Conservation (phyloP, 75 land plant species). For the Cupressus sempervirens region DNA sequence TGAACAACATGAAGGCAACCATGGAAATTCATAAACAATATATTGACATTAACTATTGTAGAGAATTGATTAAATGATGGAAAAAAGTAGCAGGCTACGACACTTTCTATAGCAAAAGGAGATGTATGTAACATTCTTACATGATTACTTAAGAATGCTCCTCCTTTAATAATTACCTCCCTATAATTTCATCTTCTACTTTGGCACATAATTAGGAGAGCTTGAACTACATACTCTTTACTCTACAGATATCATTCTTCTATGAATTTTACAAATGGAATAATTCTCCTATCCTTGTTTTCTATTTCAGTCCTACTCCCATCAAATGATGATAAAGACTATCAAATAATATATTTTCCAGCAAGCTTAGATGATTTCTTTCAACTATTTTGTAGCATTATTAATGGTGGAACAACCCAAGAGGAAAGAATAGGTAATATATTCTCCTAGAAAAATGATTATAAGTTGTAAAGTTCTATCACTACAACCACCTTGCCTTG, state of each 20-base stretch:
- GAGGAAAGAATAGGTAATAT: conserved; percentile 23
- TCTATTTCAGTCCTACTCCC: conserved; percentile 43
- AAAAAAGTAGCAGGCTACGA: too few relatives aligned
- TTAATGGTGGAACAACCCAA: conserved; percentile 34
- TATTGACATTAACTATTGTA: too few relatives aligned
- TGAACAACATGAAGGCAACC: too few relatives aligned
- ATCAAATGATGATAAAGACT: conserved; percentile 45
- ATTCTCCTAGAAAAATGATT: conserved; percentile 34
- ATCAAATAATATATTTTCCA: conserved; percentile 51
- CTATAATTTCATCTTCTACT: conserved; percentile 46
- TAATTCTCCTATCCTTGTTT: conserved; percentile 50
- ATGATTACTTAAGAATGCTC: too few relatives aligned
- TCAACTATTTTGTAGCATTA: conserved; percentile 46
- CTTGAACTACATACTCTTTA: conserved; percentile 51
- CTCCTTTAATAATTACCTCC: conserved; percentile 57
- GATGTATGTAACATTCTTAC: too few relatives aligned
- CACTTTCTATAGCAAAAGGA: too few relatives aligned
- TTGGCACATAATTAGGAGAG: conserved; percentile 42
- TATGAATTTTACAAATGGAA: conserved; percentile 56
- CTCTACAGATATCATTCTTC: conserved; percentile 61
- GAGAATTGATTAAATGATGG: too few relatives aligned
- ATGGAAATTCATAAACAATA: too few relatives aligned
- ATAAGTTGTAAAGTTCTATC: conserved; percentile 60
- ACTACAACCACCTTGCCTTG: conserved; percentile 74
- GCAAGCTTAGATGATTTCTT: conserved; percentile 68